These are phyloP conservation scores for Ceratobasidium sp. DNA, from an alignment of 1,284 basidiomycete genomes.

Conservation along the genomic window DNA sequence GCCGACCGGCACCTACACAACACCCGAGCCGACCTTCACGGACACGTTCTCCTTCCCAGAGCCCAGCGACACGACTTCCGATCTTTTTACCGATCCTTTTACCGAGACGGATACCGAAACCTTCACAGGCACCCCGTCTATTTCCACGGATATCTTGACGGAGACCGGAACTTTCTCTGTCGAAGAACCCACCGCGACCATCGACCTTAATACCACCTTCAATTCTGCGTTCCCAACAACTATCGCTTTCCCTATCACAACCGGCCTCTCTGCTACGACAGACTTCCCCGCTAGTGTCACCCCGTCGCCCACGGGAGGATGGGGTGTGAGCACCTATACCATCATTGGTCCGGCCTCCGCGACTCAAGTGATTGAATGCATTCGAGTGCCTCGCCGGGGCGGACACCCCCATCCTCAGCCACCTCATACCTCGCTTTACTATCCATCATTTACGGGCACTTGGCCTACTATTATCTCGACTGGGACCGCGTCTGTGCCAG, in stretches of 20 bases:
- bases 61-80: not conserved
- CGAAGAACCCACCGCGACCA: too few species aligned
- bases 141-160: not conserved
- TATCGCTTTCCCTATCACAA: too few species aligned
- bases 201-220: too few species aligned
- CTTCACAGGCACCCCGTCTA: not conserved
- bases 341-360: constrained; percentile 2
- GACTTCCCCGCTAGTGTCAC: not conserved
- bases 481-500: too few species aligned
- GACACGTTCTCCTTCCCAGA: not conserved
- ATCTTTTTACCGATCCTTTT: not conserved
- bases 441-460: not conserved
- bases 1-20: not conserved
- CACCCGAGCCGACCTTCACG: not conserved
- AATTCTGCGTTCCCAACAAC: not conserved
- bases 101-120: not conserved
- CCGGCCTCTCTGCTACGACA: too few species aligned
- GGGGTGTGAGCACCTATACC: constrained; percentile 15
- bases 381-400: constrained; percentile 5
- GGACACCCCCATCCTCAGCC: constrained; percentile 11
- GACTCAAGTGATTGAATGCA: constrained; percentile 14
- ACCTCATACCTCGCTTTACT: constrained; percentile 4
- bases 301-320: not conserved
- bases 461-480: not conserved
- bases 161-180: not conserved